A percentile compares a stretch with the other conserved stretches of the same genome.
These are phyloP conservation scores for Gossypium rotundifolium DNA, from an alignment of 345 rosid genomes.

Conservation along the genomic window DNA sequence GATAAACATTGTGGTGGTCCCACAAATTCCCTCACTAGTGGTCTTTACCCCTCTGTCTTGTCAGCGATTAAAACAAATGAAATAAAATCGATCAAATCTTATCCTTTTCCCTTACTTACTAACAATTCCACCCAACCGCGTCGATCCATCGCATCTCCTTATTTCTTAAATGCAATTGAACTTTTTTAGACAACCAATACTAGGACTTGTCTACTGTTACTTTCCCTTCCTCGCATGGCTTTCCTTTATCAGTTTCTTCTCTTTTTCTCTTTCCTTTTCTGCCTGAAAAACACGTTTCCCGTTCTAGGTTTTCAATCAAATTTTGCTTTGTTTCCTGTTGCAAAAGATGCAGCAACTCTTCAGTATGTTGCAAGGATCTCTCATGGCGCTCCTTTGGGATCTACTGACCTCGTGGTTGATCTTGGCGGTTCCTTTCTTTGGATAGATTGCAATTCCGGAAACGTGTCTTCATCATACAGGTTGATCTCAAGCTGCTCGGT, in stretches of 20 bases:
- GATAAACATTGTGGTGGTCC: too few relatives aligned
- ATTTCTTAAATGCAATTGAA: too few relatives aligned
- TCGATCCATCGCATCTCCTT: too few relatives aligned
- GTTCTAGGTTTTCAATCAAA: conserved; percentile 17
- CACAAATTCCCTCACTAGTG: too few relatives aligned
- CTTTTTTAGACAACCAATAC: too few relatives aligned
- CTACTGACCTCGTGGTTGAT: conserved; percentile 49
- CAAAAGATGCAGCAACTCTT: conserved; percentile 45
- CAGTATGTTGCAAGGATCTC: conserved; percentile 53
- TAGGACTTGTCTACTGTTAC: too few relatives aligned
- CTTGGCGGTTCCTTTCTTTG: conserved; percentile 48
- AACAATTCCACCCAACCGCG: too few relatives aligned
- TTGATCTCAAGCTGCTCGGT: conserved; percentile 44
- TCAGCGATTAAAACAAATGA: too few relatives aligned
- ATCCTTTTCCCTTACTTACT: too few relatives aligned
- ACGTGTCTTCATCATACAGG: conserved; percentile 13
- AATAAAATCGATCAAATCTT: too few relatives aligned
- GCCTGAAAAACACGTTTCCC: neutral
- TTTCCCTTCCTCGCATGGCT: conserved; percentile 29
- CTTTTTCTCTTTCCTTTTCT: neutral
- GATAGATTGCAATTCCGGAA: conserved; percentile 37
- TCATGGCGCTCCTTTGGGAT: conserved; percentile 23
- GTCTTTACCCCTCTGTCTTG: too few relatives aligned
- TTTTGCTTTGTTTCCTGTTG: conserved; percentile 33
- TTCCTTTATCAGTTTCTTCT: conserved; percentile 16